A percentile compares a stretch with the other conserved stretches of the same genome.
Conservation (phyloP, 2,329 filamentous ascomycete species). For the Talaromyces sp. region DNA sequence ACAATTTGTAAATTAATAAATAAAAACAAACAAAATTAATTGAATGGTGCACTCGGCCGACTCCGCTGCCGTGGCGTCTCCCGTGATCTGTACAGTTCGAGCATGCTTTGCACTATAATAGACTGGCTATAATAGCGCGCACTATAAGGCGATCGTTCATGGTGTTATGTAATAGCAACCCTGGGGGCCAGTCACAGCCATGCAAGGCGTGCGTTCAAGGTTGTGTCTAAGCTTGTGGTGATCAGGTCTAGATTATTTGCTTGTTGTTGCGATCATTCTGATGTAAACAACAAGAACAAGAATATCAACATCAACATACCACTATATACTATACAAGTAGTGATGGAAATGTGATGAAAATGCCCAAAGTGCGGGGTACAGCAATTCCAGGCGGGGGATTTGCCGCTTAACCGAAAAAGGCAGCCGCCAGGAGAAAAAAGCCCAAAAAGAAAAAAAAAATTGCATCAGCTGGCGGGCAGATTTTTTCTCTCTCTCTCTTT, state of each 20-base stretch:
- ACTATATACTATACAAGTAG: too few relatives aligned
- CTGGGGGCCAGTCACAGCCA: background rate
- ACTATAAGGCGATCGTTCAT: background rate
- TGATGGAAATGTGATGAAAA: background rate
- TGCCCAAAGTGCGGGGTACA: background rate
- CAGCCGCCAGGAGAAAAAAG: constrained; percentile 4
- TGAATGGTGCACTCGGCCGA: too few relatives aligned
- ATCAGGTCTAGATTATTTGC: background rate
- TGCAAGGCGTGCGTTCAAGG: background rate
- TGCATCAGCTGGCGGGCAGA: constrained; percentile 4
- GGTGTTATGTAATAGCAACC: background rate
- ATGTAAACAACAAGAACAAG: background rate
- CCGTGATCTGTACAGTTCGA: background rate
- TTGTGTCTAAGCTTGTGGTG: background rate
- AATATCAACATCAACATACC: too few relatives aligned
- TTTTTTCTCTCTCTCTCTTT: background rate
- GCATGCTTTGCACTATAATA: background rate
- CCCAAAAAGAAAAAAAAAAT: background rate
- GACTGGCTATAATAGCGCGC: too few relatives aligned
- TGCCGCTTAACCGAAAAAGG: constrained; percentile 5
- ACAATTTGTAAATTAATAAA: too few relatives aligned
- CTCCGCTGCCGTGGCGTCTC: background rate
- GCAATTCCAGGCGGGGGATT: background rate
- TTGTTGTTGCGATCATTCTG: background rate
- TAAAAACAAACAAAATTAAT: too few relatives aligned